Percentiles rank a stretch among this genome's conserved stretches.
These are phyloP conservation scores for Hamamelis virginiana DNA, from an alignment of 164 flowering plant species.

Conservation along the genomic window DNA sequence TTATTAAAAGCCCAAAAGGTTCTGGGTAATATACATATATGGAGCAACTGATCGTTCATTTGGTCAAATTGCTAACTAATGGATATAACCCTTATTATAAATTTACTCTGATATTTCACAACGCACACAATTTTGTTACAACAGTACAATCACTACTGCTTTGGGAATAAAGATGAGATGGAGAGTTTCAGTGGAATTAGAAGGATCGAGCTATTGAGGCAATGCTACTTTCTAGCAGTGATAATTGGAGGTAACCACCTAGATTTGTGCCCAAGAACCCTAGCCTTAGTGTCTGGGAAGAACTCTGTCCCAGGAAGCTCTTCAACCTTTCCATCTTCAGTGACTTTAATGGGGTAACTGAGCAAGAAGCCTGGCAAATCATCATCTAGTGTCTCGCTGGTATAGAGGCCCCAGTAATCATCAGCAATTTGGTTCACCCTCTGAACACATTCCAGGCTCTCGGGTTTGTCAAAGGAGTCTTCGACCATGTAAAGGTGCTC, in stretches of 20 bases:
- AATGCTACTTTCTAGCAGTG: constrained; percentile 40
- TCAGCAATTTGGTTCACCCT: constrained; percentile 57
- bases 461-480: constrained; percentile 48
- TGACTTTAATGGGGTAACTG: constrained; percentile 55
- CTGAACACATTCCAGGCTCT: constrained; percentile 52
- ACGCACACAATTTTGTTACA: too few species aligned
- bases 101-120: too few species aligned
- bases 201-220: too few species aligned
- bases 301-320: constrained; percentile 43
- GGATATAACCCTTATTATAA: too few species aligned
- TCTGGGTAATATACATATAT: too few species aligned
- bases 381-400: constrained; percentile 32
- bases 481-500: constrained; percentile 71
- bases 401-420: constrained; percentile 55
- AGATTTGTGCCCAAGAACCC: constrained; percentile 55
- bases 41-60: too few species aligned
- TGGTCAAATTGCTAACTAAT: too few species aligned
- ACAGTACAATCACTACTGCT: too few species aligned
- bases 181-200: too few species aligned
- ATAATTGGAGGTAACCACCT: constrained; percentile 61
- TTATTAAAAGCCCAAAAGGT: too few species aligned
- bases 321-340: constrained; percentile 39
- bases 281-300: constrained; percentile 86
- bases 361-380: constrained; percentile 80
- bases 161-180: too few species aligned